Evolutionary conservation across 2,329 filamentous ascomycete species (phyloP), one percentile per base, ranked within the genome.

Genomic region (Alternaria gansuensis): DNA sequence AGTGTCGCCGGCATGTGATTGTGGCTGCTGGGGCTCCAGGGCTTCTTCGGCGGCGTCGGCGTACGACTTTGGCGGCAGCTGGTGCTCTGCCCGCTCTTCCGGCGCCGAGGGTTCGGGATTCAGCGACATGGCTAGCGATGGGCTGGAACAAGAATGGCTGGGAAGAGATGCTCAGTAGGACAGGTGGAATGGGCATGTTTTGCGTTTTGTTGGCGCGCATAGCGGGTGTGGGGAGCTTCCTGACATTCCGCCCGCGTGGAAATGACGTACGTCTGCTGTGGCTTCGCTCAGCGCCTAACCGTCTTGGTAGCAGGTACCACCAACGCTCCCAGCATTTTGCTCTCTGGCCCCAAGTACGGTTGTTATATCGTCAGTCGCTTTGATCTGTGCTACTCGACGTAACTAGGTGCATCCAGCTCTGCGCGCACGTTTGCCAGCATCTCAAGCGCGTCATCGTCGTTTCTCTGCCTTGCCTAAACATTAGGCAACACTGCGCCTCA

Each of bases 21-120:
- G 61, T 44, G 63, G 59, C 52, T 69, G 56, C 43, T 71, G 59
- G 53, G 67, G 57, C 51, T 72, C 52, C 28, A 75, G 60, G 54
- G 68, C 73, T 57, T 76, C 68, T 62, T 77, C 70, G 57, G 76
- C 75, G 31, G 79, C 79, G 60, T 79, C 79, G 33, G 77, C 78
- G 66, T 79, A 82, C 46, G 77, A 79, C 65, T 81, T 82, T 59
- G 77, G 77, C 17, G 77, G 67, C 33, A 81, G 74, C 34, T 76
- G 58, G 17, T 77, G 73, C 37, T 75, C 69, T 34, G 75, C 67
- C 51, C 79, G 78, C 63, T 78, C 76, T 39, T 75, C 67, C 13
- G 79, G 77, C 58, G 71, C 72, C 40, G 79, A 75, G 24, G 79
- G 79, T 65, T 81, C 79, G 31, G 75, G 46, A 49, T 78, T 79